phyloP scores from a whole-genome alignment of 2,329 filamentous ascomycete genomes.

The Claviceps sp. region DNA sequence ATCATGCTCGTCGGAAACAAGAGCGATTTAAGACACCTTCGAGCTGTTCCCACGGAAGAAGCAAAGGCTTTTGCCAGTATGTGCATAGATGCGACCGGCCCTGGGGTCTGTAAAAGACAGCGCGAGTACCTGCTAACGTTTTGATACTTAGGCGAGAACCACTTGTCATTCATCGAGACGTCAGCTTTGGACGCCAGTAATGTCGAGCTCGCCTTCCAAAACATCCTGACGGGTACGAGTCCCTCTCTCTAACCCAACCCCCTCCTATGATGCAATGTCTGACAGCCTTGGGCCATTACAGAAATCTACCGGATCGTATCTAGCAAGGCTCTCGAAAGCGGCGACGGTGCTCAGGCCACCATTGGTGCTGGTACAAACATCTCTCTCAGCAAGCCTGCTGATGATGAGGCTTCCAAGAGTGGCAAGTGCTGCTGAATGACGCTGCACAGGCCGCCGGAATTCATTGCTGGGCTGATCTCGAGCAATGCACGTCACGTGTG shows the following conservation, averaged over 20 bases:
- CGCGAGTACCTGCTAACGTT: slow-evolving; percentile 2
- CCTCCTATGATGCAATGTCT: neutral
- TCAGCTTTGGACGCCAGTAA: slow-evolving; percentile 98
- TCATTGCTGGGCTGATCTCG: slow-evolving; percentile 13
- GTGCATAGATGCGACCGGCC: slow-evolving; percentile 14
- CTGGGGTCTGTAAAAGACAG: neutral
- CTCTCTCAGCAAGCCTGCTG: slow-evolving; percentile 73
- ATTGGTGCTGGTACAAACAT: slow-evolving; percentile 73
- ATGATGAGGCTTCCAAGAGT: slow-evolving; percentile 60
- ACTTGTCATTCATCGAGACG: slow-evolving; percentile 97
- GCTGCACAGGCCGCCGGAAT: slow-evolving; percentile 7
- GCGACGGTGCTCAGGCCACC: slow-evolving; percentile 66
- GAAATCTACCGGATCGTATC: slow-evolving; percentile 99
- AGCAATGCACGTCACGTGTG: slow-evolving; percentile 21
- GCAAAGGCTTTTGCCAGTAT: slow-evolving; percentile 94
- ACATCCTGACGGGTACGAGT: slow-evolving; percentile 84
- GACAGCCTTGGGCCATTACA: slow-evolving; percentile 22
- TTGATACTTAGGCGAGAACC: slow-evolving; percentile 65
- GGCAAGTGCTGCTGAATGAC: slow-evolving; percentile 64
- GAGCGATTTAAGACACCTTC: slow-evolving; percentile 97
- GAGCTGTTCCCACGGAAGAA: slow-evolving; percentile 94
- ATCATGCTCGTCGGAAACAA: slow-evolving; percentile 99
- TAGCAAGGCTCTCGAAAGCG: slow-evolving; percentile 88
- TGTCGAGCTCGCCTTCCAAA: slow-evolving; percentile 97
- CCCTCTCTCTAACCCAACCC: neutral